Conservation (phyloP, 2,329 filamentous ascomycete genomes). For the Ceratocystis eucalypticola region DNA sequence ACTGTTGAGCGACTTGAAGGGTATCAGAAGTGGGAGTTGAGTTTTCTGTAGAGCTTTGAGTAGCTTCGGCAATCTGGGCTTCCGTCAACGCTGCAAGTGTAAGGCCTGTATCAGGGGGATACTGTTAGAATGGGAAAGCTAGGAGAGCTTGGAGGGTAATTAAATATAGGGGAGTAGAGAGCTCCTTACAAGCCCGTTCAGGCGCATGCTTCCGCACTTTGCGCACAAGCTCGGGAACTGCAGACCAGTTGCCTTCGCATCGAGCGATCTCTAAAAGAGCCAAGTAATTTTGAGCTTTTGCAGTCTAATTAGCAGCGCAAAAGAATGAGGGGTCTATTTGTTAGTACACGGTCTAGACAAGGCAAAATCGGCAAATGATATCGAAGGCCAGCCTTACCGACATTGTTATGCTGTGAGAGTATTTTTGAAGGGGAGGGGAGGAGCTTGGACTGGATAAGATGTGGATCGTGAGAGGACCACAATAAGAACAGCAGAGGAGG, state of each 20-base stretch:
- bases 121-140: constrained; percentile 18
- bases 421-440: not conserved
- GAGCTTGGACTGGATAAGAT: not conserved
- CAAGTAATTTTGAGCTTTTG: constrained; percentile 74
- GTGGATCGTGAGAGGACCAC: not conserved
- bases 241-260: constrained; percentile 75
- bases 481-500: not conserved
- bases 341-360: not conserved
- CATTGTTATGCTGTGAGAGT: constrained; percentile 9
- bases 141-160: constrained; percentile 10
- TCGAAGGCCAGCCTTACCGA: constrained; percentile 14
- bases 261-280: constrained; percentile 71
- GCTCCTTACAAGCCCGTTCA: constrained; percentile 59
- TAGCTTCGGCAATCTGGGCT: constrained; percentile 46
- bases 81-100: constrained; percentile 57
- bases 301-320: constrained; percentile 2
- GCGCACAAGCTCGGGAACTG: constrained; percentile 74
- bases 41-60: constrained; percentile 28
- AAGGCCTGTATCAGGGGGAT: constrained; percentile 40
- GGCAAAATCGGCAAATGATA: not conserved
- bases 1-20: constrained; percentile 33
- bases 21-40: constrained; percentile 33
- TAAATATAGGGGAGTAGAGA: constrained; percentile 10
- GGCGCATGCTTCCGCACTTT: constrained; percentile 93
- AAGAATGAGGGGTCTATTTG: not conserved